Evolutionary conservation across 164 flowering plant genomes (phyloP), one percentile per base, ranked within the genome.

Genomic region (Vitis cinerea): DNA sequence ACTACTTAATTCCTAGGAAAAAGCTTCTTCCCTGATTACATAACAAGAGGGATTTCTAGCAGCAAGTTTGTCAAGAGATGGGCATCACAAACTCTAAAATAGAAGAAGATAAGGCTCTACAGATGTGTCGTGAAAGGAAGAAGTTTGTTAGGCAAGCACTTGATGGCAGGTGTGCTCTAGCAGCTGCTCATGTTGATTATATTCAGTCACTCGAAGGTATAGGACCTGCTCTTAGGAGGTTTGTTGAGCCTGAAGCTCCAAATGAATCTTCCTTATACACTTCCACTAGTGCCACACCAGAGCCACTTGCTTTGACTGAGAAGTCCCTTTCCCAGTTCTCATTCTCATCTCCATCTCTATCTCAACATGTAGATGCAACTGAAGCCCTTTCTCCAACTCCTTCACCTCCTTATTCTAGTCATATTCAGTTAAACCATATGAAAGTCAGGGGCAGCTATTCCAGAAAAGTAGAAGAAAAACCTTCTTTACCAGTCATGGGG

Each of bases 61-160:
- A 30, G 44, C 44, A 37, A 37, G 44, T 37, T 37, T 37, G 7
- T 37, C 44, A 49, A 54, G 47, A 67, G 64, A 94, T 94, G 99
- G 99, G 98, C 63, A 85, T 73, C 5, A 68, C 93, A 27, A 83
- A 71, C 82, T 91, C 99, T 74, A 91, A 68, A 79, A 51, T 85
- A 69, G 98, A 88, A 59, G 98, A 91, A 74, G 98, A 93, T 64
- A 90, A 93, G 79, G 90, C 97, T 19, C 73, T 95, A 63, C 83
- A 83, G 74, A 83, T 95, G 59, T 95, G 98, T 63, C 87, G 97
- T n/a, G 97, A 92, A 68, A 84, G 99, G 79, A 93, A 84, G 79
- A 90, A 80, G 68, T 87, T 86, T 76, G 87, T 95, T 56, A 84
- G 80, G 70, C 91, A 90, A 79, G 93, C 97, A 50, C 91, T 93